phyloP scores from a whole-genome alignment of 768 basidiomycete species.

The Lentinula sp. region DNA sequence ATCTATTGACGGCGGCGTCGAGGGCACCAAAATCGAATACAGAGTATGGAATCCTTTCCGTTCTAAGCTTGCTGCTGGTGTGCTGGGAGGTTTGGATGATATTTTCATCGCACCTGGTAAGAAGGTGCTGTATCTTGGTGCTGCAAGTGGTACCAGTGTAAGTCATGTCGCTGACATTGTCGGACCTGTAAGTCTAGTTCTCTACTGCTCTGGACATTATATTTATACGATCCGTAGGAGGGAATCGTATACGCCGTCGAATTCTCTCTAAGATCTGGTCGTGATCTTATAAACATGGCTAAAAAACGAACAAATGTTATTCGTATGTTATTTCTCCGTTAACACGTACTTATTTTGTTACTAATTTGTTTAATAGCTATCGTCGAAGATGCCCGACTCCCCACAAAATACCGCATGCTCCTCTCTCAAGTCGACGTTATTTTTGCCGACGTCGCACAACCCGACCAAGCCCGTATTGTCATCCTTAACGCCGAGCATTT shows the following conservation, averaged over 20 bases:
- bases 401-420: constrained; percentile 96
- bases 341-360: background rate
- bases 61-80: constrained; percentile 93
- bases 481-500: constrained; percentile 90
- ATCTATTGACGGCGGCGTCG: constrained; percentile 69
- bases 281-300: constrained; percentile 98
- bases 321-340: constrained; percentile 45
- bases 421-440: constrained; percentile 94
- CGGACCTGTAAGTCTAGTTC: constrained; percentile 65
- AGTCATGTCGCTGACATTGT: constrained; percentile 99
- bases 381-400: constrained; percentile 94
- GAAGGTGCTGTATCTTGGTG: constrained; percentile 96
- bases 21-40: constrained; percentile 90
- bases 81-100: constrained; percentile 89
- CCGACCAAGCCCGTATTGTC: constrained; percentile 98
- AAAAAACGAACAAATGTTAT: constrained; percentile 99
- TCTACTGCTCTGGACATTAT: constrained; percentile 8
- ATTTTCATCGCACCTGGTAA: constrained; percentile 91
- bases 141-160: constrained; percentile 95
- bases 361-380: constrained; percentile 52
- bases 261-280: constrained; percentile 93
- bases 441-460: constrained; percentile 97
- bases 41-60: constrained; percentile 99
- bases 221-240: constrained; percentile 43
- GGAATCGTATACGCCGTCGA: constrained; percentile 98